Percentiles rank a stretch among this genome's conserved stretches.
Conservation (phyloP, 495 filamentous ascomycete species). For the Achaetomiella virescens region DNA sequence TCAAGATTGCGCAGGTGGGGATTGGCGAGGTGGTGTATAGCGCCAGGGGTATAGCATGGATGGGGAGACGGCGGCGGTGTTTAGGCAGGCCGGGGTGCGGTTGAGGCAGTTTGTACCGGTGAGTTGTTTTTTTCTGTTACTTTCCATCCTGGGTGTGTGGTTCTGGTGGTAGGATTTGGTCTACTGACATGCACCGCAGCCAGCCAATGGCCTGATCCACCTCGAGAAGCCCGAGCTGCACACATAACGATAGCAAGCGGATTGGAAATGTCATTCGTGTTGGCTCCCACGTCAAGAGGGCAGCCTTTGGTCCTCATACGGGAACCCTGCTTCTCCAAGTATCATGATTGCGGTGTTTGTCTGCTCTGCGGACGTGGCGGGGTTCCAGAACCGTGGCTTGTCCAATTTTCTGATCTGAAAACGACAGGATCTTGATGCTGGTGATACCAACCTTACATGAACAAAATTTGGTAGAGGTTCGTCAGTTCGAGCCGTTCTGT, state of each 20-base stretch:
- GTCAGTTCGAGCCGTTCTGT: too few relatives aligned
- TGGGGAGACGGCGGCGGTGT: slow-evolving; percentile 69
- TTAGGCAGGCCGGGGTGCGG: slow-evolving; percentile 66
- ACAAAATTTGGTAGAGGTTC: too few relatives aligned
- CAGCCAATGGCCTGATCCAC: slow-evolving; percentile 48
- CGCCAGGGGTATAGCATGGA: slow-evolving; percentile 93
- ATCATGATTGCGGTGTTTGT: too few relatives aligned
- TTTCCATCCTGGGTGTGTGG: neutral
- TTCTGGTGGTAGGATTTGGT: neutral
- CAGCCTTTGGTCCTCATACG: too few relatives aligned
- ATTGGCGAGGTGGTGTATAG: slow-evolving; percentile 94
- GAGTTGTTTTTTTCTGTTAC: slow-evolving; percentile 29
- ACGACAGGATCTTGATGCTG: too few relatives aligned
- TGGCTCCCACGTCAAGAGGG: neutral
- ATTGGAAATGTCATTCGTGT: neutral
- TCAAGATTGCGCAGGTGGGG: slow-evolving; percentile 95
- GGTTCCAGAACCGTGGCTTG: too few relatives aligned
- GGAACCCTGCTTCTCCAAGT: too few relatives aligned
- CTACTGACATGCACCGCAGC: slow-evolving; percentile 26
- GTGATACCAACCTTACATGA: neutral
- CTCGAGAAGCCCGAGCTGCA: slow-evolving; percentile 40
- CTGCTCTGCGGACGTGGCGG: too few relatives aligned
- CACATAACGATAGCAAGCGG: neutral
- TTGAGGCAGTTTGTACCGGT: slow-evolving; percentile 80
- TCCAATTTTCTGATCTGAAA: too few relatives aligned